phyloP scores from a whole-genome alignment of 768 basidiomycete species.

The Infundibulicybe gibba region DNA sequence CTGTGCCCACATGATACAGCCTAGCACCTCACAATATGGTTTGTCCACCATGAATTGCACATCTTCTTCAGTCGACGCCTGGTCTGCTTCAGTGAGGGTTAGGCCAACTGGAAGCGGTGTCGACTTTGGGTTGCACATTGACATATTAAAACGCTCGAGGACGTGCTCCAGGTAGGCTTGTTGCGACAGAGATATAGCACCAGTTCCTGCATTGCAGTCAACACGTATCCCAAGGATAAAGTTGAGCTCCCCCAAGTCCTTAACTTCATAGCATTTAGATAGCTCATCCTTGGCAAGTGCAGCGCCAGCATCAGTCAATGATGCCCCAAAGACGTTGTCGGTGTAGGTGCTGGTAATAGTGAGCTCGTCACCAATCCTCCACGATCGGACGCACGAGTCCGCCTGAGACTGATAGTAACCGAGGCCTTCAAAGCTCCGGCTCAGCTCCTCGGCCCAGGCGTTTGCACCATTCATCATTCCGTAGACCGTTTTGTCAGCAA shows the following conservation, averaged over 20 bases:
- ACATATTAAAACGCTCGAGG: slow-evolving; percentile 14
- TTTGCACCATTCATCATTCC: slow-evolving; percentile 11
- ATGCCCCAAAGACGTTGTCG: slow-evolving; percentile 10
- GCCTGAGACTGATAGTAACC: slow-evolving; percentile 13
- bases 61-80: slow-evolving; percentile 6
- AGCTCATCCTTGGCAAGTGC: slow-evolving; percentile 11
- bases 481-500: slow-evolving; percentile 15
- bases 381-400: slow-evolving; percentile 11
- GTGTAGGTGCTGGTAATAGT: slow-evolving; percentile 12
- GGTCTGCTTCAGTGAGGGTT: slow-evolving; percentile 7
- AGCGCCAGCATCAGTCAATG: slow-evolving; percentile 5
- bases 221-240: slow-evolving; percentile 12
- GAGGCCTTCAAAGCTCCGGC: slow-evolving; percentile 1
- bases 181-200: slow-evolving; percentile 12
- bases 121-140: slow-evolving; percentile 17
- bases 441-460: slow-evolving; percentile 6
- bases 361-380: background rate
- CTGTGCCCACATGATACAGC: slow-evolving; percentile 17
- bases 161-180: slow-evolving; percentile 11
- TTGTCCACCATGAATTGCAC: slow-evolving; percentile 19
- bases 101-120: slow-evolving; percentile 20
- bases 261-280: slow-evolving; percentile 6
- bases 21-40: slow-evolving; percentile 18
- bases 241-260: slow-evolving; percentile 6
- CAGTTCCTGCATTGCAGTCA: slow-evolving; percentile 9